A percentile compares a stretch with the other conserved stretches of the same genome.
Evolutionary conservation across 495 filamentous ascomycete species (phyloP).

Genomic region (Neurospora sp.): DNA sequence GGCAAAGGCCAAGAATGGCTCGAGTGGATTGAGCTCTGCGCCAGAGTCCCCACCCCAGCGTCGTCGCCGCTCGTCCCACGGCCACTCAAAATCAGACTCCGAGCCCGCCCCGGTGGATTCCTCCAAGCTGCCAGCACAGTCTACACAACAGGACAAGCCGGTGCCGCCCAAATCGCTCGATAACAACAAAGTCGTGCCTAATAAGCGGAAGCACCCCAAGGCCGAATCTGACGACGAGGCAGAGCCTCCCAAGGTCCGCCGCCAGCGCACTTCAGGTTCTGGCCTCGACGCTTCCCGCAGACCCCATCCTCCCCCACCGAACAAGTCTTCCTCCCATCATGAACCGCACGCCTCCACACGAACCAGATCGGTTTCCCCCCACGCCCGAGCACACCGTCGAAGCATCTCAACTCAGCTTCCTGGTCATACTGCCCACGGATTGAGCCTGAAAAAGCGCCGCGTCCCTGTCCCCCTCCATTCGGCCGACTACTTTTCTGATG

Average conservation of each 20-base stretch:
- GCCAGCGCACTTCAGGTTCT: slow-evolving; percentile 36
- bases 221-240: slow-evolving; percentile 40
- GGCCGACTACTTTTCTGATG: slow-evolving; percentile 60
- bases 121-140: slow-evolving; percentile 21
- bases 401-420: slow-evolving; percentile 54
- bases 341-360: slow-evolving; percentile 29
- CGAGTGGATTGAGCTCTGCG: slow-evolving; percentile 45
- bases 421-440: slow-evolving; percentile 37
- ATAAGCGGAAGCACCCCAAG: slow-evolving; percentile 36
- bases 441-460: slow-evolving; percentile 46
- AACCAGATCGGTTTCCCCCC: slow-evolving; percentile 56
- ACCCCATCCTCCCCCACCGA: slow-evolving; percentile 13
- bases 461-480: slow-evolving; percentile 47
- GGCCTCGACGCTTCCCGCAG: slow-evolving; percentile 27
- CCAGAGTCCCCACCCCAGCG: slow-evolving; percentile 37
- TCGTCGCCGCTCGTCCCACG: slow-evolving; percentile 30
- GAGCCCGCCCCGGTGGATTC: slow-evolving; percentile 29
- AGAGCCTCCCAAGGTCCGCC: slow-evolving; percentile 35
- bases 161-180: slow-evolving; percentile 22
- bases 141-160: slow-evolving; percentile 20
- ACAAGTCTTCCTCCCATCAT: slow-evolving; percentile 18
- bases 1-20: slow-evolving; percentile 34
- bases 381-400: slow-evolving; percentile 47
- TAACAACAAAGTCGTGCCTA: slow-evolving; percentile 19
- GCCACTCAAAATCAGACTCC: slow-evolving; percentile 36